Percentiles rank a stretch among this genome's conserved stretches.
Evolutionary conservation across 1,284 basidiomycete genomes (phyloP).

Genomic region (Ganoderma meredithae): DNA sequence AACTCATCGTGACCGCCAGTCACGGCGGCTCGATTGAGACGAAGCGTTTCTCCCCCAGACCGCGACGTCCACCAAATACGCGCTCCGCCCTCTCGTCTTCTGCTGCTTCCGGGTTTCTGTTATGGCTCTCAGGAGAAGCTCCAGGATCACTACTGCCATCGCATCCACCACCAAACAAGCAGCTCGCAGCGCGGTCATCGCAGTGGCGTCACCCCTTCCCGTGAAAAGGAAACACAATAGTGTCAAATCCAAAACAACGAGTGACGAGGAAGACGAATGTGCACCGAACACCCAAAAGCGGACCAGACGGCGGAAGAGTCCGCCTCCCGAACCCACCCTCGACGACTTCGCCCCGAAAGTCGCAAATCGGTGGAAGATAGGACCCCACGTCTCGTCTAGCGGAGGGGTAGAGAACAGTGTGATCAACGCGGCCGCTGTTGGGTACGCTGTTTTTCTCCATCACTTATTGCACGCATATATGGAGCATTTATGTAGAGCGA

Average conservation of each 20-base stretch:
- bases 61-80: too few relatives aligned
- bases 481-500: conserved; percentile 59
- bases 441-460: too few relatives aligned
- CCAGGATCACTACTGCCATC: neutral
- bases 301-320: conserved; percentile 9
- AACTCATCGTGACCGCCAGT: too few relatives aligned
- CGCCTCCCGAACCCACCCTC: conserved; percentile 19
- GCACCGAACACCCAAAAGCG: neutral
- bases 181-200: neutral
- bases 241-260: neutral
- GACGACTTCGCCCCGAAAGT: conserved; percentile 27
- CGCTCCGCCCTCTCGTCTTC: too few relatives aligned
- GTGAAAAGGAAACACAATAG: conserved; percentile 1
- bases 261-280: neutral
- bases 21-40: too few relatives aligned
- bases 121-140: conserved; percentile 8
- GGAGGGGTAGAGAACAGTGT: conserved; percentile 83
- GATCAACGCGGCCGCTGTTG: conserved; percentile 74
- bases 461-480: conserved; percentile 4
- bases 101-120: neutral
- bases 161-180: neutral
- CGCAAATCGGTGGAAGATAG: conserved; percentile 65
- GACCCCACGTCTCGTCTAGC: conserved; percentile 84
- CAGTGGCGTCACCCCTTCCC: neutral
- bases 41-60: too few relatives aligned